A percentile compares a stretch with the other conserved stretches of the same genome.
Conservation (phyloP, 2,329 filamentous ascomycete species). For the Pseudocercospora cruenta region DNA sequence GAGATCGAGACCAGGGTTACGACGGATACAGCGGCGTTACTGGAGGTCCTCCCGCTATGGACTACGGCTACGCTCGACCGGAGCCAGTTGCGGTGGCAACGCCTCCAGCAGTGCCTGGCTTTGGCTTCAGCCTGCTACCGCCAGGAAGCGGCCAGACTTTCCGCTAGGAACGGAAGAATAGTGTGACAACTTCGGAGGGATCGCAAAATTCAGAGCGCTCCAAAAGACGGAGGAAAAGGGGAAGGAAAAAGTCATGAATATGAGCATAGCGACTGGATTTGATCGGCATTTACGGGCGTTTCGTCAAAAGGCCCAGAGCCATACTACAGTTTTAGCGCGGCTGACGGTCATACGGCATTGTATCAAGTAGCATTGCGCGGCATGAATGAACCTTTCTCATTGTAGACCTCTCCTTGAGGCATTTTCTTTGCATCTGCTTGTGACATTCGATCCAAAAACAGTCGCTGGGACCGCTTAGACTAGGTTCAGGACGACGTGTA, state of each 20-base stretch:
- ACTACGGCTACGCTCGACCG: slow-evolving; percentile 37
- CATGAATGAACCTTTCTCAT: background rate
- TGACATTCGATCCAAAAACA: no score
- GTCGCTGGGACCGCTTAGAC: no score
- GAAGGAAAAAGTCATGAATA: slow-evolving; percentile 1
- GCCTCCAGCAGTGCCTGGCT: slow-evolving; percentile 45
- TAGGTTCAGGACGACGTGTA: no score
- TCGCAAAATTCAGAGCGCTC: background rate
- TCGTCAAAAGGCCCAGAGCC: background rate
- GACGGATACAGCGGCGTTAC: slow-evolving; percentile 28
- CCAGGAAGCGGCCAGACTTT: slow-evolving; percentile 23
- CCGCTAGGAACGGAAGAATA: slow-evolving; percentile 12
- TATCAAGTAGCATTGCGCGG: background rate
- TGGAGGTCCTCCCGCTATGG: slow-evolving; percentile 30
- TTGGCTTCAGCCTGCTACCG: slow-evolving; percentile 40
- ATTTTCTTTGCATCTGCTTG: background rate
- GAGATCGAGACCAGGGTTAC: slow-evolving; percentile 29
- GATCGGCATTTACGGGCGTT: slow-evolving; percentile 1
- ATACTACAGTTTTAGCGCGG: background rate
- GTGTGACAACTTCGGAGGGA: background rate
- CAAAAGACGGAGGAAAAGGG: background rate
- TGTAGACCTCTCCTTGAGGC: background rate
- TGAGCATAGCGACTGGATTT: slow-evolving; percentile 1
- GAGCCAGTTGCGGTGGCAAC: slow-evolving; percentile 45
- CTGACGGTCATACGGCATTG: background rate